Conservation (phyloP, 192 early-diverging fungal species). For the Coemansia javaensis region DNA sequence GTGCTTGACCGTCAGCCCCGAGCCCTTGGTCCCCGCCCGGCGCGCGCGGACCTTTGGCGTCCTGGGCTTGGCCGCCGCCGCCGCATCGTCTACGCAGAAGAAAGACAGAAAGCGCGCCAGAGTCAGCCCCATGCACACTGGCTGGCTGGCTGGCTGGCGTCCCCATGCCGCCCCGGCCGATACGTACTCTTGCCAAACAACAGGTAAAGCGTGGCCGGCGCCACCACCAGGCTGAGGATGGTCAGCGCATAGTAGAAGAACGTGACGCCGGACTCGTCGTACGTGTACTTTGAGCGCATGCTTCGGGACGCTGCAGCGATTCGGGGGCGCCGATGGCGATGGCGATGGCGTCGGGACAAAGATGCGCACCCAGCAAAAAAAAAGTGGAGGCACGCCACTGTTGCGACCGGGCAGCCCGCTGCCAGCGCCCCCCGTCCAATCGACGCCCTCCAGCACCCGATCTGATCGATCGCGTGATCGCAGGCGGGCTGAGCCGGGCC, state of each 20-base stretch:
- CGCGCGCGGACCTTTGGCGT: constrained; percentile 39
- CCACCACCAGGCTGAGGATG: constrained; percentile 71
- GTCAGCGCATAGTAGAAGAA: constrained; percentile 94
- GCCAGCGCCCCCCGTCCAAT: too few relatives aligned
- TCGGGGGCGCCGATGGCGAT: too few relatives aligned
- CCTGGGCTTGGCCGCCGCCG: constrained; percentile 28
- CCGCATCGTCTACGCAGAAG: constrained; percentile 14
- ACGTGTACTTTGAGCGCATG: constrained; percentile 77
- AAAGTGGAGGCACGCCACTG: too few relatives aligned
- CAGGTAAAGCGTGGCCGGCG: constrained; percentile 66
- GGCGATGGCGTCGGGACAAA: too few relatives aligned
- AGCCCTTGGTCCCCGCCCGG: constrained; percentile 27
- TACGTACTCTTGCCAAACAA: constrained; percentile 38
- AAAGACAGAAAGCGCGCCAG: not conserved
- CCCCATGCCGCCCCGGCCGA: not conserved
- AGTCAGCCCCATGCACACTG: not conserved
- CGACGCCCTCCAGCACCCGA: too few relatives aligned
- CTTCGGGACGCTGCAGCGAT: constrained; percentile 12
- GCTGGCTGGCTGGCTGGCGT: too few relatives aligned
- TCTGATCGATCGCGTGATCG: too few relatives aligned
- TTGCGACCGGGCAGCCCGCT: too few relatives aligned
- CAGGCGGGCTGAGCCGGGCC: too few relatives aligned
- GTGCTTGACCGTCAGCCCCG: constrained; percentile 23
- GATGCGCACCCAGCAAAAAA: too few relatives aligned
- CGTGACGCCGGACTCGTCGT: constrained; percentile 90